These are phyloP conservation scores for Eucalyptus sideroxylon DNA, from an alignment of 345 rosid genomes.

Conservation along the genomic window DNA sequence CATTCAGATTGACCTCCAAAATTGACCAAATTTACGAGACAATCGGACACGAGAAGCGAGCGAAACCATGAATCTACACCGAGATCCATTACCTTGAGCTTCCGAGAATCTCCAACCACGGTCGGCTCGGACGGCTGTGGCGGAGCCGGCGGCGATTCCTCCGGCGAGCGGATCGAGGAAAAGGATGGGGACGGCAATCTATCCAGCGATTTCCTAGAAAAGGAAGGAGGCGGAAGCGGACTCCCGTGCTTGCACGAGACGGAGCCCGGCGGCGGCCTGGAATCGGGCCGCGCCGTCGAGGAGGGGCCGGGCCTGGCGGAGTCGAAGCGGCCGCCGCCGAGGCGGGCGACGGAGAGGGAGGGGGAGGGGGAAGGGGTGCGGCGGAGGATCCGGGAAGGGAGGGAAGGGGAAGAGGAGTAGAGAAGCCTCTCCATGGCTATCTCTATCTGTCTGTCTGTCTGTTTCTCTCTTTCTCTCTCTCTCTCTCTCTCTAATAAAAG, in stretches of 20 bases:
- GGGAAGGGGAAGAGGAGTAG: conserved; percentile 26
- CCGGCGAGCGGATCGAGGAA: conserved; percentile 2
- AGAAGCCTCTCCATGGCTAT: conserved; percentile 91
- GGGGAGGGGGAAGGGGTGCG: conserved; percentile 19
- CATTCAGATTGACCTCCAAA: background rate
- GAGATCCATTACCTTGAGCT: conserved; percentile 37
- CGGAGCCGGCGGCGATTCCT: conserved; percentile 10
- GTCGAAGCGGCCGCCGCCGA: background rate
- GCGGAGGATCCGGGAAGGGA: conserved; percentile 16
- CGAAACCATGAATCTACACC: background rate
- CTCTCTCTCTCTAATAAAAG: background rate
- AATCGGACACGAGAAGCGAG: background rate
- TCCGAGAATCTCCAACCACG: conserved; percentile 9
- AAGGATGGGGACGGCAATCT: background rate
- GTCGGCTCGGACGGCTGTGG: conserved; percentile 15
- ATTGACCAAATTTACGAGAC: background rate
- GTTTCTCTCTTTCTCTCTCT: too few species aligned
- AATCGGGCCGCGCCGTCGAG: conserved; percentile 6
- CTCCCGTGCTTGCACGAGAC: conserved; percentile 20
- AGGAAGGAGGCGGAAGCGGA: background rate
- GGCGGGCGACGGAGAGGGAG: conserved; percentile 23
- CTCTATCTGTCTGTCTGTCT: background rate
- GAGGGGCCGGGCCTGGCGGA: conserved; percentile 12
- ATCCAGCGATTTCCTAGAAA: background rate
- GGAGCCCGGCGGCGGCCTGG: conserved; percentile 25